Percentiles rank a stretch among this genome's conserved stretches.
Evolutionary conservation across 352 stramenopile species (phyloP).

Genomic region (Phytophthora lateralis): DNA sequence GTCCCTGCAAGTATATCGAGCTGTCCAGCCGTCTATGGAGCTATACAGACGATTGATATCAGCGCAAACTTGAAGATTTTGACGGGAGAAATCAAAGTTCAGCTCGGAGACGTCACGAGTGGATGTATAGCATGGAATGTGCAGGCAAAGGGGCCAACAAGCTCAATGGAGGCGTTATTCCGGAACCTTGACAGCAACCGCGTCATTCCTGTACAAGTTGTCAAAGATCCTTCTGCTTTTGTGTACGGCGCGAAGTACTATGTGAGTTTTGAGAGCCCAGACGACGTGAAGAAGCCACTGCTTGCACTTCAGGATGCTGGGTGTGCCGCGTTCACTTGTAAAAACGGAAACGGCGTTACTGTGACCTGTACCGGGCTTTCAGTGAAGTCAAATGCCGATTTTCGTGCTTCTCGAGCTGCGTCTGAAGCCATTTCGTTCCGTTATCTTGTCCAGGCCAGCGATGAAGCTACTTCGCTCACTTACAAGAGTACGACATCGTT

Average conservation of each 20-base stretch:
- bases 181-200: constrained; percentile 43
- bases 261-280: constrained; percentile 45
- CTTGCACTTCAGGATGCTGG: constrained; percentile 21
- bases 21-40: constrained; percentile 44
- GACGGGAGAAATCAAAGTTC: constrained; percentile 47
- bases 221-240: constrained; percentile 49
- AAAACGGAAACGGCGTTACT: constrained; percentile 37
- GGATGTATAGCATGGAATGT: constrained; percentile 56
- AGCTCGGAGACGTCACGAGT: constrained; percentile 41
- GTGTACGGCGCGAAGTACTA: constrained; percentile 49
- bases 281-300: constrained; percentile 45
- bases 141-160: constrained; percentile 33
- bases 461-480: constrained; percentile 33
- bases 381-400: constrained; percentile 57
- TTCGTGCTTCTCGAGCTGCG: constrained; percentile 34
- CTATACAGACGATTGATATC: constrained; percentile 74
- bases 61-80: constrained; percentile 45
- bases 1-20: constrained; percentile 38
- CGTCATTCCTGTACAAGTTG: constrained; percentile 46
- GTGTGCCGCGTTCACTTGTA: constrained; percentile 61
- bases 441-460: constrained; percentile 53
- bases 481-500: constrained; percentile 41
- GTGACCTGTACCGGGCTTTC: constrained; percentile 37
- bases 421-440: constrained; percentile 59
- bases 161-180: constrained; percentile 47